Conservation (phyloP, 305 asterid genomes). For the Solanum hybrid region DNA sequence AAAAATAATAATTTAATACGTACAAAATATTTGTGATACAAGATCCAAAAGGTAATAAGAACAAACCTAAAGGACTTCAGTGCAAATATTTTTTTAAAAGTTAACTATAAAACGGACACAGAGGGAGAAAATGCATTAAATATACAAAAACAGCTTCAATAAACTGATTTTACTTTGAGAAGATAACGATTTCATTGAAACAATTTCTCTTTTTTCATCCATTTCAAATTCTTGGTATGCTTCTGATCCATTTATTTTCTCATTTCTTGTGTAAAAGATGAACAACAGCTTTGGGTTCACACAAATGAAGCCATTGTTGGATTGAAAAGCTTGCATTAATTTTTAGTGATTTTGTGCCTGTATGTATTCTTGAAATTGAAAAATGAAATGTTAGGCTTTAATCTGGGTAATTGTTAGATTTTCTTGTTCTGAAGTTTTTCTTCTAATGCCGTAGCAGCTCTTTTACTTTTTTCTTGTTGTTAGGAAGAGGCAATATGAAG, state of each 20-base stretch:
- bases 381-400: neutral
- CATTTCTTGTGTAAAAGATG: neutral
- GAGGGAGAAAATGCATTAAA: neutral
- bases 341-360: neutral
- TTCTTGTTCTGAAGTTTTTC: neutral
- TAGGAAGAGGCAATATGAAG: neutral
- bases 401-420: too few relatives aligned
- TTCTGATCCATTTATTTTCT: neutral
- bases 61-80: neutral
- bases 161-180: neutral
- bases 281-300: neutral
- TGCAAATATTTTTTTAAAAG: neutral
- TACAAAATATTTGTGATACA: neutral
- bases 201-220: neutral
- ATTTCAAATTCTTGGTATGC: neutral
- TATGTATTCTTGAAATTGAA: neutral
- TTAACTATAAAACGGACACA: neutral
- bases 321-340: neutral
- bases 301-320: neutral
- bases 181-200: neutral
- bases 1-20: too few relatives aligned
- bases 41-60: neutral
- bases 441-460: neutral
- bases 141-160: neutral
- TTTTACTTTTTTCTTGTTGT: neutral